phyloP scores from a whole-genome alignment of 805 yeast species.

The Hyphopichia homilentoma region DNA sequence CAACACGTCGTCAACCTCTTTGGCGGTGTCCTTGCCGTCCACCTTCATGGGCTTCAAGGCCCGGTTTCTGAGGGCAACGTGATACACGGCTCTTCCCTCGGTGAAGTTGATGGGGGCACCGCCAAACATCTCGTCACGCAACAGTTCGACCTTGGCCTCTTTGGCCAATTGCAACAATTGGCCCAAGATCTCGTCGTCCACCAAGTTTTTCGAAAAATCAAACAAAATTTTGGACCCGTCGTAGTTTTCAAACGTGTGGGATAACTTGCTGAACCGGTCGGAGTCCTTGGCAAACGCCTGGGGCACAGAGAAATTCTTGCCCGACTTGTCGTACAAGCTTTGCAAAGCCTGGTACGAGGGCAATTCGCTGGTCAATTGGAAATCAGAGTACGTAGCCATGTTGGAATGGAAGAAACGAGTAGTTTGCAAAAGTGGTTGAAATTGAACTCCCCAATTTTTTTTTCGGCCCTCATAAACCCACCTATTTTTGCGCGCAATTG shows the following conservation, averaged over 20 bases:
- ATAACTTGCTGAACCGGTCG: constrained; percentile 68
- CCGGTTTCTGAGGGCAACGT: constrained; percentile 94
- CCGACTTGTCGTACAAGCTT: constrained; percentile 62
- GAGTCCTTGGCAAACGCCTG: constrained; percentile 77
- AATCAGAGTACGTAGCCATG: constrained; percentile 14
- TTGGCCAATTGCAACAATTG: constrained; percentile 75
- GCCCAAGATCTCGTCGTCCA: constrained; percentile 76
- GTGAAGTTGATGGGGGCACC: constrained; percentile 95
- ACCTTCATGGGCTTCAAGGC: constrained; percentile 79
- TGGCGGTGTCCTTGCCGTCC: constrained; percentile 85
- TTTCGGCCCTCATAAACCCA: too few relatives aligned
- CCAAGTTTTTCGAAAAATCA: constrained; percentile 92
- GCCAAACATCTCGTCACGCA: constrained; percentile 86
- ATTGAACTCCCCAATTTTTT: too few relatives aligned
- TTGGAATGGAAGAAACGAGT: background rate
- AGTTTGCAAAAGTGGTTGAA: background rate
- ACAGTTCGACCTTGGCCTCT: constrained; percentile 81
- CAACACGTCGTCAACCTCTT: constrained; percentile 87
- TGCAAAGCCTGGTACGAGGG: constrained; percentile 84
- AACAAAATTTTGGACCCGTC: constrained; percentile 88
- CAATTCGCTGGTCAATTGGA: constrained; percentile 65
- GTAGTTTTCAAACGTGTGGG: constrained; percentile 74
- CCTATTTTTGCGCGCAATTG: too few relatives aligned
- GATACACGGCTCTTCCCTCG: constrained; percentile 96
- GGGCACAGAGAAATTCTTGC: constrained; percentile 68